Base-by-base conservation (phyloP, 192 early-diverging fungal genomes). In the Gamsiella multidivaricata region DNA sequence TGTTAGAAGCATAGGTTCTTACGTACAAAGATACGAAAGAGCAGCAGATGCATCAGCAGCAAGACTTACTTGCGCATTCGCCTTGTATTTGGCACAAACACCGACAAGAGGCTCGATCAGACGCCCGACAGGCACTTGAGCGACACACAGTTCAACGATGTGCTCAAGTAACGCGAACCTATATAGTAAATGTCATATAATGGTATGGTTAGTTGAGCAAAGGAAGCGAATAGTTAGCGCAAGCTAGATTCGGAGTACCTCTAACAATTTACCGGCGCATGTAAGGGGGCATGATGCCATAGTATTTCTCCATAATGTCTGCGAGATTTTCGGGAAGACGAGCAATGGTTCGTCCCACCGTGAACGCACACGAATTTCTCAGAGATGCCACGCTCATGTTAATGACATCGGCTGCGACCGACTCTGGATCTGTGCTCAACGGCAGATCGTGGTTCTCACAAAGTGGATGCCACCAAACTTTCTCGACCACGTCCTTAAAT, bases 101-200 rank as follows among this genome's bases (percentile, higher is more conserved):
- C 32, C 41, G 0, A 58, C 60, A n/a, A 78, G 61, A 17, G 65
- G 65, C 11, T 42, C n/a, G 20, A 78, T 62, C 52, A 78, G 25
- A 5, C 64, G 33, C 18, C 46, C 49, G 5, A 78, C 56, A 28
- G 58, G 65, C 34, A 78, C 58, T 9, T 64, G 47, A 12, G 57
- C 26, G 1, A 69, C 22, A 31, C 65, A 69, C 2, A 78, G 31
- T 29, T 51, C 61, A 8, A 62, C 43, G 10, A 63, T 12, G 43
- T 78, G 74, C 54, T 78, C 60, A 2, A 78, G 54, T 11, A 78
- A 18, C 2, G 74, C 66, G n/a, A 78, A 78, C 34, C 74, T 78
- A 54, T 34, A 23, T 8, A 23, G 22, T 39, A 29, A 20, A 28
- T 34, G 28, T 5, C 2, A 52, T 33, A 46, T n/a, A 49, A 12